These are phyloP conservation scores for Diddensiella transvaalensis DNA, from an alignment of 805 yeast genomes.

Conservation along the genomic window DNA sequence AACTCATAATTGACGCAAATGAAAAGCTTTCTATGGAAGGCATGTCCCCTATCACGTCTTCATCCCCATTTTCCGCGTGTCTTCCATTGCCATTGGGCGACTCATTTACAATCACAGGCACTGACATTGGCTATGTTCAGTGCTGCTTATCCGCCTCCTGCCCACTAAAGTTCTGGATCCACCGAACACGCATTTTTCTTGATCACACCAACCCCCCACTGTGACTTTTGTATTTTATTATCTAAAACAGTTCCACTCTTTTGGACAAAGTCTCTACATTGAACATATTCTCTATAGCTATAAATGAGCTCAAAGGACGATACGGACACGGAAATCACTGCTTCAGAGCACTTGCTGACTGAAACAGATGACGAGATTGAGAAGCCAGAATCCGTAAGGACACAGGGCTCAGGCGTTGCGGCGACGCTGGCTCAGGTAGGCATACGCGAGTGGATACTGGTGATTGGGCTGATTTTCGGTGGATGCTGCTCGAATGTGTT, in stretches of 20 bases:
- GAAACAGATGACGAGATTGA: too few species aligned
- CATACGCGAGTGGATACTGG: constrained; percentile 23
- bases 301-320: too few species aligned
- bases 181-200: too few species aligned
- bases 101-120: constrained; percentile 5
- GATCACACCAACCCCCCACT: too few species aligned
- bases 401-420: not conserved
- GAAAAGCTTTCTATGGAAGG: constrained; percentile 17
- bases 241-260: too few species aligned
- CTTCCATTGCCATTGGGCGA: not conserved
- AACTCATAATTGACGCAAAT: constrained; percentile 15
- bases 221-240: too few species aligned
- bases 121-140: not conserved
- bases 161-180: not conserved
- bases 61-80: not conserved
- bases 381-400: too few species aligned
- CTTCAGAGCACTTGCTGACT: too few species aligned
- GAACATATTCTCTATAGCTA: too few species aligned
- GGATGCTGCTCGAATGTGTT: constrained; percentile 74
- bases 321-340: too few species aligned
- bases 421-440: constrained; percentile 9
- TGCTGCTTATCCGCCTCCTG: not conserved
- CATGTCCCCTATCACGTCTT: constrained; percentile 3
- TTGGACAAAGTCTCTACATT: too few species aligned
- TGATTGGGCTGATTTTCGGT: constrained; percentile 49